phyloP scores from a whole-genome alignment of 1,284 basidiomycete species.

The Papiliotrema nemorosa region DNA sequence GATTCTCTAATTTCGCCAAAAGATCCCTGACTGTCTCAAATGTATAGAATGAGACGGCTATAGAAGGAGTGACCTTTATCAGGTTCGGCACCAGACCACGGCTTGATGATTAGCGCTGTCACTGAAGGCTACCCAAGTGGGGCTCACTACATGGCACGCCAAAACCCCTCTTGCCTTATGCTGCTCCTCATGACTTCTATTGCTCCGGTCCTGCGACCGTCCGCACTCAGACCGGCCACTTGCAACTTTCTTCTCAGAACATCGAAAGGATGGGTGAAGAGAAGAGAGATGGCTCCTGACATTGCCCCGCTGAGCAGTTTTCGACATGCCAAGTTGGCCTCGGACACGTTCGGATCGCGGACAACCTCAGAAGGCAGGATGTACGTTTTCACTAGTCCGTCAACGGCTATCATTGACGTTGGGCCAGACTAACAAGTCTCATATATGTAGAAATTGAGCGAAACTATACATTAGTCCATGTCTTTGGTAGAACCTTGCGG shows the following conservation, averaged over 20 bases:
- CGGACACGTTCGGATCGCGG: slow-evolving; percentile 15
- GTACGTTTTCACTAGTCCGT: slow-evolving; percentile 18
- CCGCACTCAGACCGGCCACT: slow-evolving; percentile 70
- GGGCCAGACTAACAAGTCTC: slow-evolving; percentile 33
- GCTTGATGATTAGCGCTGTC: slow-evolving; percentile 43
- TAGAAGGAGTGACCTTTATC: slow-evolving; percentile 86
- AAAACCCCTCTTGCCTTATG: slow-evolving; percentile 65
- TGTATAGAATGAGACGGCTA: slow-evolving; percentile 66
- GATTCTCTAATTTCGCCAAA: slow-evolving; percentile 20
- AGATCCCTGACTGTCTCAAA: slow-evolving; percentile 49
- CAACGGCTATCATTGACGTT: no score
- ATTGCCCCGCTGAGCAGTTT: slow-evolving; percentile 54
- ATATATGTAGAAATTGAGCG: slow-evolving; percentile 50
- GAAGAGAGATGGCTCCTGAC: slow-evolving; percentile 73
- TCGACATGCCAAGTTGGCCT: slow-evolving; percentile 31
- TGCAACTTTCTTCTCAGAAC: slow-evolving; percentile 94
- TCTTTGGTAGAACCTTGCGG: background rate
- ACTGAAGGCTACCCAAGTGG: background rate
- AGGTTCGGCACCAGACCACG: slow-evolving; percentile 89
- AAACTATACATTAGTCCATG: slow-evolving; percentile 21
- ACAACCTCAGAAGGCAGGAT: slow-evolving; percentile 24
- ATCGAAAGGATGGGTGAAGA: slow-evolving; percentile 93
- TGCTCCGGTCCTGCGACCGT: slow-evolving; percentile 69
- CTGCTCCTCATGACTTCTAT: slow-evolving; percentile 70
- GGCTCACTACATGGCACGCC: slow-evolving; percentile 50